Base-by-base conservation (phyloP, 139 green algal genomes). In the Chlorella vulgaris region DNA sequence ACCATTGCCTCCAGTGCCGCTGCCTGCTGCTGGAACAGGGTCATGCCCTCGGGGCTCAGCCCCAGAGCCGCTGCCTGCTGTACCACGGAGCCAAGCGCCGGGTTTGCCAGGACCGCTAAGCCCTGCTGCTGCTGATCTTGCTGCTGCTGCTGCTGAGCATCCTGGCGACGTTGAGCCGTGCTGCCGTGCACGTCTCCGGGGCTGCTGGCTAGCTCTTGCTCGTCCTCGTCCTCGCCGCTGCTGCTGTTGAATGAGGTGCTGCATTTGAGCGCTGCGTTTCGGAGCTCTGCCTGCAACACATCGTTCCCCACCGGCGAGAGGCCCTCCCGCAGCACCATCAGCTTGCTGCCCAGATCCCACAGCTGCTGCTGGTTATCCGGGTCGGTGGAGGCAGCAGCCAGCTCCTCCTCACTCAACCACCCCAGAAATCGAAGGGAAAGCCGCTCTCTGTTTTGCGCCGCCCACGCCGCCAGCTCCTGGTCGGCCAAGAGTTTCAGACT, bases 21-120 rank as follows among this genome's bases (percentile, higher is more conserved):
- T 60, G 86, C 88, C 80, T 90, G 84, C 62, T 89, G 81, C 62
- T 85, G 51, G 29, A 88, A 66, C 21, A 85, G 74, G 18, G 47
- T n/a, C 47, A 88, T 26, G 4, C 60, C 84, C 65, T 89, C 86
- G 19, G 61, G 73, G 28, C 69, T 83, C 18, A 89, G 51, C 38
- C 60, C 78, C 69, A 84, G 74, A 42, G 70, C 42, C 2, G 82
- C 84, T 7, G 43, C 60, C 3, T 33, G 61, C 47, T 47, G 63
- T 35, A 82, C 61, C 0, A 61, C 18, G 0, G 36, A 47, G 18
- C 38, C n/a, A 15, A 73, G 39, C 0, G 24, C 69, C 31, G 69
- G 61, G 50, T 24, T 63, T 65, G 43, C 60, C 35, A 35, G 51
- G 5, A 31, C 39, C 4, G 51, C 63, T 35, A 3, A 38, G 29